phyloP scores from a whole-genome alignment of 257 asterid species.

The Linderniella brevidens region DNA sequence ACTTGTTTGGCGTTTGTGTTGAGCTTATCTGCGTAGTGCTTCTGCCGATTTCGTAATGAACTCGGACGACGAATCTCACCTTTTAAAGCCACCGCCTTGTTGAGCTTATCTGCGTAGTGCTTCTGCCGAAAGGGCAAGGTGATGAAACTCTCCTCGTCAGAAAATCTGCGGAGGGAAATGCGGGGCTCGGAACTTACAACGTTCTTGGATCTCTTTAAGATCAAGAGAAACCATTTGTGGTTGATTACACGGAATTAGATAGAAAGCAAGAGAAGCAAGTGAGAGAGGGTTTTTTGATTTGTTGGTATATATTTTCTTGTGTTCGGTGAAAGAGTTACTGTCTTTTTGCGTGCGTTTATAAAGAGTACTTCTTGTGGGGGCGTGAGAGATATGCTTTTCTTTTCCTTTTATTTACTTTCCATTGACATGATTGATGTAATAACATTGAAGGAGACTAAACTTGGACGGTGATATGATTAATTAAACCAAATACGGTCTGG shows the following conservation, averaged over 20 bases:
- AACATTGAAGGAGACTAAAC: too few relatives aligned
- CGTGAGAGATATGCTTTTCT: background rate
- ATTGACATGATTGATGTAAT: too few relatives aligned
- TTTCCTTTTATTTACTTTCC: too few relatives aligned
- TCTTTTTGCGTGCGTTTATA: conserved; percentile 18
- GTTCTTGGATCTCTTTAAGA: conserved; percentile 9
- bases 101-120: conserved; percentile 39
- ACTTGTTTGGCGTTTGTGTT: conserved; percentile 3
- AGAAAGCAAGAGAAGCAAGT: background rate
- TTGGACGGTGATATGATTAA: too few relatives aligned
- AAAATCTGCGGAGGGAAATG: conserved; percentile 75
- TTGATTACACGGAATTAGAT: conserved; percentile 4
- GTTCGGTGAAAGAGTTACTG: conserved; percentile 5
- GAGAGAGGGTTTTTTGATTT: too few relatives aligned
- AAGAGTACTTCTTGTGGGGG: conserved; percentile 13
- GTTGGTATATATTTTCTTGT: too few relatives aligned
- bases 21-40: conserved; percentile 39
- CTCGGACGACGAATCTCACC: too few relatives aligned
- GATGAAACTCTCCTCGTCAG: conserved; percentile 61
- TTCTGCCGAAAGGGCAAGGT: conserved; percentile 59
- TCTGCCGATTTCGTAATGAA: too few relatives aligned
- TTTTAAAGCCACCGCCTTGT: too few relatives aligned
- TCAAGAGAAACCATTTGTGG: conserved; percentile 14
- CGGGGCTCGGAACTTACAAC: conserved; percentile 32
- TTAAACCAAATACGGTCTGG: too few relatives aligned